A percentile compares a stretch with the other conserved stretches of the same genome.
These are phyloP conservation scores for Colletotrichum tamarilloi DNA, from an alignment of 2,329 filamentous ascomycete genomes.

Conservation along the genomic window DNA sequence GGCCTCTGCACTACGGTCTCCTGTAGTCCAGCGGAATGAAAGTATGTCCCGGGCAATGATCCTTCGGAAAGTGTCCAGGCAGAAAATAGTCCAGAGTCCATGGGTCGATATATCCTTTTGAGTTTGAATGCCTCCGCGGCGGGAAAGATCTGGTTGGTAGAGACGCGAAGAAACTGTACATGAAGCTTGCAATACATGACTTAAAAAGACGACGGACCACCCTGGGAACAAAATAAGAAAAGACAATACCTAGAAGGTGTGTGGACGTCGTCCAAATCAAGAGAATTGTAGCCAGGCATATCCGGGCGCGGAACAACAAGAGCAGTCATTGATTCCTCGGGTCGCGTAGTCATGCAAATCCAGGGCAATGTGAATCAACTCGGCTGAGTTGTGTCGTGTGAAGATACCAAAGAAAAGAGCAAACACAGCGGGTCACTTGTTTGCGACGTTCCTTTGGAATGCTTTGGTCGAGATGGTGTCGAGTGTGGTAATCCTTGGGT, in stretches of 20 bases:
- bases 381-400: constrained; percentile 31
- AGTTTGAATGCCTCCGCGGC: constrained; percentile 21
- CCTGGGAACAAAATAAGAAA: constrained; percentile 58
- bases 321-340: constrained; percentile 61
- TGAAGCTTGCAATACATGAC: constrained; percentile 42
- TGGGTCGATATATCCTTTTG: constrained; percentile 31
- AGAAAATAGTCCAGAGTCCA: constrained; percentile 17
- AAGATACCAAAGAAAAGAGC: constrained; percentile 23
- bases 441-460: constrained; percentile 29
- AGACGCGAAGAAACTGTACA: constrained; percentile 42
- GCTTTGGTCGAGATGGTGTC: constrained; percentile 22
- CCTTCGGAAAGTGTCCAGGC: constrained; percentile 24
- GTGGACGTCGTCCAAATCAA: constrained; percentile 70
- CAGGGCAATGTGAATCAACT: constrained; percentile 30
- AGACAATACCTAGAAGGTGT: constrained; percentile 72
- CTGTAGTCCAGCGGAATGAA: constrained; percentile 12
- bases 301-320: constrained; percentile 59
- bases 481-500: constrained; percentile 35
- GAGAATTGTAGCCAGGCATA: constrained; percentile 66
- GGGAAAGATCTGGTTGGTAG: constrained; percentile 30
- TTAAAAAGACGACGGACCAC: constrained; percentile 51
- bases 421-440: constrained; percentile 16
- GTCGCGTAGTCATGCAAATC: constrained; percentile 40
- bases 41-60: background rate
- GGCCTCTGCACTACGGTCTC: constrained; percentile 22